Conservation (phyloP, 2,329 filamentous ascomycete species). For the Ceratocystis colombiana region DNA sequence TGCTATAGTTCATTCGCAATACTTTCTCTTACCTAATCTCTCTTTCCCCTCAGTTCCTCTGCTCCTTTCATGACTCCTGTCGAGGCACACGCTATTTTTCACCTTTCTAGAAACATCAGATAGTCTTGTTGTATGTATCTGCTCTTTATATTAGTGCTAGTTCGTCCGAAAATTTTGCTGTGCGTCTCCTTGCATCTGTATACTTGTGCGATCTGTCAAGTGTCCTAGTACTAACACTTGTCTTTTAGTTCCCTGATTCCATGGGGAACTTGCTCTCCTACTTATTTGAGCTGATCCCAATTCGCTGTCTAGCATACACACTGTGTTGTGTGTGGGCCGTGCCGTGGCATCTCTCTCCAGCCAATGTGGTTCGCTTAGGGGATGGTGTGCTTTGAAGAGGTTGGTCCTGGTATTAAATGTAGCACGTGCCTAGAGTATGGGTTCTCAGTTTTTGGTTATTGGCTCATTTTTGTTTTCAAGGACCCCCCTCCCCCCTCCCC, state of each 20-base stretch:
- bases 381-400: not conserved
- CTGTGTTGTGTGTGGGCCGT: not conserved
- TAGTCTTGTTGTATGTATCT: too few species aligned
- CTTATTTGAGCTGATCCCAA: not conserved
- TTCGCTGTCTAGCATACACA: not conserved
- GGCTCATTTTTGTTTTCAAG: not conserved
- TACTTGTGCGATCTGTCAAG: not conserved
- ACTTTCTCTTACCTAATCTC: too few species aligned
- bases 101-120: not conserved
- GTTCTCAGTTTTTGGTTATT: not conserved
- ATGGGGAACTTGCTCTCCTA: not conserved
- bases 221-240: not conserved
- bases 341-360: not conserved
- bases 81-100: not conserved
- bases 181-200: not conserved
- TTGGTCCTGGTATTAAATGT: not conserved
- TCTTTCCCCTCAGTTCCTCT: not conserved
- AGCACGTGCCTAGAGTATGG: not conserved
- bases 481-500: not conserved
- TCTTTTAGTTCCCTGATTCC: not conserved
- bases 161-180: not conserved
- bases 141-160: not conserved
- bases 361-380: not conserved
- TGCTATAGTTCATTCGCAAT: too few species aligned
- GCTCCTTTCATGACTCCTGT: not conserved